Base-by-base conservation (phyloP, 164 flowering plant species). In the Berberis thunbergii region DNA sequence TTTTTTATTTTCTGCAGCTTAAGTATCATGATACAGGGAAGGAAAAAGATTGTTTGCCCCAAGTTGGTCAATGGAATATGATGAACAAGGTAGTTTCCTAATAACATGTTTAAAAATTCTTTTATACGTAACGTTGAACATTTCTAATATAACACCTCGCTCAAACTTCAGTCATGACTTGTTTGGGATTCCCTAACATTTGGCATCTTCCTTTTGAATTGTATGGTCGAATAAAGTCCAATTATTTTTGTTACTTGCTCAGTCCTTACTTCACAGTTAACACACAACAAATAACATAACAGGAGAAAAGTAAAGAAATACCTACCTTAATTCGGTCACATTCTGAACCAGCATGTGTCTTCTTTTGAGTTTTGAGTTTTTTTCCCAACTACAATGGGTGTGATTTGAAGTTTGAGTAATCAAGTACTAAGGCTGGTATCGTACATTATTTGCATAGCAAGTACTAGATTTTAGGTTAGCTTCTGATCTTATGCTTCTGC, bases 41-140 rank as follows among this genome's bases (percentile, higher is more conserved):
- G 69, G 88, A 82, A 55, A 81, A 82, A 49, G 83, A 78, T 55
- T 81, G 77, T 54, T 68, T 82, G 59, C 91, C 91, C 11, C 81
- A 80, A 54, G 80, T 81, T 66, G 91, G 88, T 48, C 88, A 83
- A 64, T 86, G 91, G 91, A 86, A 86, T 68, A 86, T 84, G 91
- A 77, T 76, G 78, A 84, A 84, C 69, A 86, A 86, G 84, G 88
- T 84, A 67, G 2, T 10, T 11, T 26, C 26, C 26, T 26, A 26
- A 26, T 26, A 26, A 0, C 26, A 26, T 26, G 26, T 26, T 26
- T 26, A 26, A 26, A 26, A 0, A 26, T 26, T 26, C 58, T 1
- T n/a, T 53, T 41, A 52, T 10, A 11, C 54, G 12, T 6, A 10
- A 52, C n/a, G 10, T 46, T 46, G n/a, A 7, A 52, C n/a, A 52